These are phyloP conservation scores for Amphirosellinia nigrospora DNA, from an alignment of 495 filamentous ascomycete genomes.

Conservation along the genomic window DNA sequence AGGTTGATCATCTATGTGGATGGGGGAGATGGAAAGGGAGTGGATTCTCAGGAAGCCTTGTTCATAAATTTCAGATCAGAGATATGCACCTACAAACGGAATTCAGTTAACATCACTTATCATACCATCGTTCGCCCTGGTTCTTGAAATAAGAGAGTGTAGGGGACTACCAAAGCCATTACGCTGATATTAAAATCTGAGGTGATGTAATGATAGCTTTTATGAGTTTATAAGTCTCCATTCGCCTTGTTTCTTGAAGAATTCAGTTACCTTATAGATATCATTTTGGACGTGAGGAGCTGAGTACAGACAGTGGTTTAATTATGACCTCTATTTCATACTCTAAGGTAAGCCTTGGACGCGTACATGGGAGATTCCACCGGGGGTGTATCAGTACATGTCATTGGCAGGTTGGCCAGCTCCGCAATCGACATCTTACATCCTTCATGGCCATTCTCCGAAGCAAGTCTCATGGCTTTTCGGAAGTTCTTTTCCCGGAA, in stretches of 20 bases:
- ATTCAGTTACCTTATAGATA: too few relatives aligned
- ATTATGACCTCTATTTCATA: too few relatives aligned
- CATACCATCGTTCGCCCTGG: too few relatives aligned
- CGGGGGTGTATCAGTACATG: background rate
- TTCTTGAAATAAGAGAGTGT: too few relatives aligned
- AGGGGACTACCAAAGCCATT: too few relatives aligned
- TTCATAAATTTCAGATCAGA: background rate
- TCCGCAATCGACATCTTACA: background rate
- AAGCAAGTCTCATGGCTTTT: background rate
- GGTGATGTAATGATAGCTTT: too few relatives aligned
- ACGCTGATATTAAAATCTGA: too few relatives aligned
- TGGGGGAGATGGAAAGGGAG: background rate
- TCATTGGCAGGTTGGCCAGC: constrained; percentile 9
- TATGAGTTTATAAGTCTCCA: too few relatives aligned
- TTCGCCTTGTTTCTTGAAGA: too few relatives aligned
- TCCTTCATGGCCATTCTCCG: background rate
- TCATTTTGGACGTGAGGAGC: too few relatives aligned
- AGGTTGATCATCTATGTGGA: background rate
- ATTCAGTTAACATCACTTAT: background rate
- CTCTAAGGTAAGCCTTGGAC: too few relatives aligned
- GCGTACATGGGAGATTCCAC: background rate
- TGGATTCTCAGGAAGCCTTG: background rate
- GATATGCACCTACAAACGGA: background rate
- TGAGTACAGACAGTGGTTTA: too few relatives aligned
- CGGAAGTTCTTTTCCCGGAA: background rate